phyloP scores from a whole-genome alignment of 2,329 filamentous ascomycete genomes.

The Curvularia sp. region DNA sequence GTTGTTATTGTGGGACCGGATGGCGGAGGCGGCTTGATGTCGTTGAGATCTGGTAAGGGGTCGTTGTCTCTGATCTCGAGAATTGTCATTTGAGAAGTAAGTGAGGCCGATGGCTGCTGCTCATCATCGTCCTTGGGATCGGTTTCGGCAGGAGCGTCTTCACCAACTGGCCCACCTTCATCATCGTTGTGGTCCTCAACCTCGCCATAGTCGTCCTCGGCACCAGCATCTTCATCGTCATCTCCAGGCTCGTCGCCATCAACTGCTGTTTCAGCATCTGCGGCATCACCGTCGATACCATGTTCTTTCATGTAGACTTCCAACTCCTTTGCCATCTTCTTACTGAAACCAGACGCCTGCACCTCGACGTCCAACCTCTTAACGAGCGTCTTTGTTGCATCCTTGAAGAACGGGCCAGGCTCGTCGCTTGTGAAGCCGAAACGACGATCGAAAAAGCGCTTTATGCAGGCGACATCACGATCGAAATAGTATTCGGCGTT shows the following conservation, averaged over 20 bases:
- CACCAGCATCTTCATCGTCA: not conserved
- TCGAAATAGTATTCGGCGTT: slow-evolving; percentile 99
- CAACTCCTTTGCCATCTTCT: slow-evolving; percentile 94
- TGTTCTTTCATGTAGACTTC: slow-evolving; percentile 85
- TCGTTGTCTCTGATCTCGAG: slow-evolving; percentile 49
- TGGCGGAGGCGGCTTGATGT: slow-evolving; percentile 33
- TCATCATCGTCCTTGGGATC: slow-evolving; percentile 5
- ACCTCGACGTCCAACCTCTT: slow-evolving; percentile 85
- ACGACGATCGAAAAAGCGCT: slow-evolving; percentile 87
- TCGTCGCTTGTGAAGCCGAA: slow-evolving; percentile 87
- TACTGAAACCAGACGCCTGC: slow-evolving; percentile 92
- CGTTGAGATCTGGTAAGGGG: slow-evolving; percentile 41
- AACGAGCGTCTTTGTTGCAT: slow-evolving; percentile 75
- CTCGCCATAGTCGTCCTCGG: slow-evolving; percentile 9
- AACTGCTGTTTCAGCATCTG: slow-evolving; percentile 39
- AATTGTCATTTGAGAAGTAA: slow-evolving; percentile 46
- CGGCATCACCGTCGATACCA: slow-evolving; percentile 63
- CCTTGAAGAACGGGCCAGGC: slow-evolving; percentile 82
- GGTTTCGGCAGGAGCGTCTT: slow-evolving; percentile 1
- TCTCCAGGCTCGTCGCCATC: slow-evolving; percentile 27
- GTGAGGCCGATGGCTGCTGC: slow-evolving; percentile 9
- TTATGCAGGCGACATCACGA: slow-evolving; percentile 92
- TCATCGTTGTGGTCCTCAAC: slow-evolving; percentile 13
- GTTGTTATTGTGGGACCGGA: slow-evolving; percentile 39
- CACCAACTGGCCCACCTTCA: slow-evolving; percentile 12